Evolutionary conservation across 192 early-diverging fungal species (phyloP), one percentile per base, ranked within the genome.

Genomic region (Lunasporangiospora selenospora): DNA sequence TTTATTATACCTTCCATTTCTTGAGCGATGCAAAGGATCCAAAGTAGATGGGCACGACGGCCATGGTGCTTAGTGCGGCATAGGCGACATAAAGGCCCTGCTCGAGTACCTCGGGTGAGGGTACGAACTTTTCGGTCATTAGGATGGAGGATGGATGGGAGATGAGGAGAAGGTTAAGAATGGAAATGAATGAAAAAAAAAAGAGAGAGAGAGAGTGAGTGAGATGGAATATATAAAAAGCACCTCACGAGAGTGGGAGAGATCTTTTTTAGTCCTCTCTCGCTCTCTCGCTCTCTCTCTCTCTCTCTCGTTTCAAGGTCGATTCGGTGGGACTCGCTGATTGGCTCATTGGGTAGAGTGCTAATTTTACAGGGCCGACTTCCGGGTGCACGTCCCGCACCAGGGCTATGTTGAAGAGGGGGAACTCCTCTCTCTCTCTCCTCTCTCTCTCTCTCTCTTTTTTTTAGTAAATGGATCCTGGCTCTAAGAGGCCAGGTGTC

Each of bases 21-120:
- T 85, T 80, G 58, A 94, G 71, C n/a, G 89, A 81, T 31, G 82
- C 87, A 50, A 83, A 83, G 11, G 95, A 91, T 18, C 96, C 96
- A 71, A 81, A 80, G 80, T 93, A 92, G 58, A 98, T 96, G 16
- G 95, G 94, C 27, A 84, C 70, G 12, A 93, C 77, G 8, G 96
- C 96, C 92, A 98, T 94, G 11, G 87, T 69, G 37, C 88, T 78
- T 40, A 98, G 76, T 18, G 92, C 93, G 34, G 81, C 84, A 63
- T 98, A 98, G n/a, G 96, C 95, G 37, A 89, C 53, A 18, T 88
- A 79, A 4, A 92, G 66, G 23, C 87, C 87, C 15, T 53, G 38
- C 41, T 79, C 78, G 39, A 52, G 48, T 24, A 26, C 60, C 42
- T 73, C 60, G 36, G 69, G 69, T 46, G 69, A 40, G 3, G 69